These are phyloP conservation scores for Yarrowia sp. DNA, from an alignment of 805 yeast genomes.

Conservation along the genomic window DNA sequence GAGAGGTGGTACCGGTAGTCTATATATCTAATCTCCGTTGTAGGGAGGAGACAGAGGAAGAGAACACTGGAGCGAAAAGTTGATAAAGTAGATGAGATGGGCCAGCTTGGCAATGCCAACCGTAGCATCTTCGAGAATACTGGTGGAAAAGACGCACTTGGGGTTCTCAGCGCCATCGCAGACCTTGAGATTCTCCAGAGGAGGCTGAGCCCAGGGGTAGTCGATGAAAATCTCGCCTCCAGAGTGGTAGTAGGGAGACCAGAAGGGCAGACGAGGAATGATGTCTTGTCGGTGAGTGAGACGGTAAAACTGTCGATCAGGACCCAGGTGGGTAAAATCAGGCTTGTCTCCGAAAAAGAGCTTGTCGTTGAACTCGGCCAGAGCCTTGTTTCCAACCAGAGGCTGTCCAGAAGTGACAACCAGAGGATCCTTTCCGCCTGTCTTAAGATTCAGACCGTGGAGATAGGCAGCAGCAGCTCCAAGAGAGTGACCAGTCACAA, in stretches of 20 bases:
- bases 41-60: background rate
- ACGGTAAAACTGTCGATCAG: background rate
- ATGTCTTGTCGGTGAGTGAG: background rate
- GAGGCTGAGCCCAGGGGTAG: background rate
- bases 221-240: conserved; percentile 1
- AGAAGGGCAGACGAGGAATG: background rate
- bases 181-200: background rate
- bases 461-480: background rate
- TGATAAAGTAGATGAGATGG: background rate
- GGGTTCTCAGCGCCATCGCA: background rate
- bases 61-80: conserved; percentile 1
- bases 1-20: too few relatives aligned
- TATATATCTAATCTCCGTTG: background rate
- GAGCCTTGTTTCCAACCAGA: background rate
- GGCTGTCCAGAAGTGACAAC: background rate
- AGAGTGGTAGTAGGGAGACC: background rate
- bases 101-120: background rate
- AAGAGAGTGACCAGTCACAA: background rate
- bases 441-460: background rate
- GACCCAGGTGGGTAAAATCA: background rate
- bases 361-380: background rate
- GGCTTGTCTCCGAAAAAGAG: conserved; percentile 2
- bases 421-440: background rate
- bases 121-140: background rate
- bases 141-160: background rate